A percentile compares a stretch with the other conserved stretches of the same genome.
Evolutionary conservation across 129 eudicot genomes (phyloP).

Genomic region (Pseudognaphalium luteoalbum): DNA sequence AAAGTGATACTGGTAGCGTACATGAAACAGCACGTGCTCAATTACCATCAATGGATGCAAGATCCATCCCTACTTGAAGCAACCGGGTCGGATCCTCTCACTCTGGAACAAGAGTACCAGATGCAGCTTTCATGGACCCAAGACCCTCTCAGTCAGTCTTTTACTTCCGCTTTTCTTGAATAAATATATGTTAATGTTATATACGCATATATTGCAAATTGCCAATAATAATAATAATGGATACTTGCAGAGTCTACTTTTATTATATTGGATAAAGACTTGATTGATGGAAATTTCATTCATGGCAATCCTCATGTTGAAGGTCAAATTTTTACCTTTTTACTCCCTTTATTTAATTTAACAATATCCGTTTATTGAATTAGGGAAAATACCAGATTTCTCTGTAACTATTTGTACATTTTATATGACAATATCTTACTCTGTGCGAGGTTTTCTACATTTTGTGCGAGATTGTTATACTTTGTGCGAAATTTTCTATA

Average conservation of each 20-base stretch:
- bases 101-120: conserved; percentile 64
- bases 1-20: conserved; percentile 76
- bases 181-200: not conserved
- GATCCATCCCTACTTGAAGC: conserved; percentile 76
- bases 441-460: no score
- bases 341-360: not conserved
- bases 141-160: conserved; percentile 75
- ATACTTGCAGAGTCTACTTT: conserved; percentile 69
- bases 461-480: no score
- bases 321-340: conserved; percentile 44
- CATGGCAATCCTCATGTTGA: conserved; percentile 72
- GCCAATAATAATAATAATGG: conserved; percentile 3
- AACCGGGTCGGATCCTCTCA: conserved; percentile 92
- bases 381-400: no score
- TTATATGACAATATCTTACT: no score
- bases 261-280: conserved; percentile 77
- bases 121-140: conserved; percentile 94
- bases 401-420: no score
- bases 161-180: no score
- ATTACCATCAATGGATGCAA: conserved; percentile 92
- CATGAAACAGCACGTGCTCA: conserved; percentile 81
- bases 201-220: not conserved
- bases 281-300: conserved; percentile 55
- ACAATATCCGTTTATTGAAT: not conserved
- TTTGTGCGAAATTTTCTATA: no score